Evolutionary conservation across 106 monocot genomes (phyloP), one percentile per base, ranked within the genome.

Genomic region (Alisma plantagoaquatica): DNA sequence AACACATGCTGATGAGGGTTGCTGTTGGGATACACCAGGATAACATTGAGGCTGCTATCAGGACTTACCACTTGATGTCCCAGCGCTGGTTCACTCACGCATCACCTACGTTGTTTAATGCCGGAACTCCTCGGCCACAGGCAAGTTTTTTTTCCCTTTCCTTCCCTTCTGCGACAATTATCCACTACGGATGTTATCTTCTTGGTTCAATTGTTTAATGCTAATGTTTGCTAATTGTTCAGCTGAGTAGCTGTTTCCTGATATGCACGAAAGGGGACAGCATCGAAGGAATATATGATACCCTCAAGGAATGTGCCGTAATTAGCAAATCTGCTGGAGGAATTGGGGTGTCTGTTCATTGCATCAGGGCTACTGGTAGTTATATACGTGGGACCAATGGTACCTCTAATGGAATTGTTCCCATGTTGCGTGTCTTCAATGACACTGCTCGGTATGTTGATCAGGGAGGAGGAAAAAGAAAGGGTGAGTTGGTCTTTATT

Each of bases 91-190:
- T 51, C 1, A 51, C 51, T 25, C 51, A 51, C 27, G 51, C 51
- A 25, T 51, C 51, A 10, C 51, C 51, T 51, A 51, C 51, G 9
- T 56, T 98, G 3, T 98, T 98, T 67, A 98, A 98, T 77, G 73
- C 90, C 24, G 51, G 51, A 11, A 51, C 51, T 25, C 51, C 51
- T 10, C 23, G 51, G 23, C 51, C 51, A 10, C 51, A 51, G 20
- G 51, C 27, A 51, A 10, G 8, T 25, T 17, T 25, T 51, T 16
- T 10, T 51, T 38, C 9, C 5, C 1, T 51, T n/a, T n/a, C n/a
- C n/a, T n/a, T n/a, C n/a, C n/a, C n/a, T n/a, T n/a, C n/a, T n/a
- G n/a, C n/a, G n/a, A n/a, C n/a, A n/a, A n/a, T n/a, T n/a, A n/a
- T n/a, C n/a, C n/a, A n/a, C n/a, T n/a, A n/a, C n/a, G n/a, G 6